Base-by-base conservation (phyloP, 2,329 filamentous ascomycete genomes). In the Verticillium isaacii region DNA sequence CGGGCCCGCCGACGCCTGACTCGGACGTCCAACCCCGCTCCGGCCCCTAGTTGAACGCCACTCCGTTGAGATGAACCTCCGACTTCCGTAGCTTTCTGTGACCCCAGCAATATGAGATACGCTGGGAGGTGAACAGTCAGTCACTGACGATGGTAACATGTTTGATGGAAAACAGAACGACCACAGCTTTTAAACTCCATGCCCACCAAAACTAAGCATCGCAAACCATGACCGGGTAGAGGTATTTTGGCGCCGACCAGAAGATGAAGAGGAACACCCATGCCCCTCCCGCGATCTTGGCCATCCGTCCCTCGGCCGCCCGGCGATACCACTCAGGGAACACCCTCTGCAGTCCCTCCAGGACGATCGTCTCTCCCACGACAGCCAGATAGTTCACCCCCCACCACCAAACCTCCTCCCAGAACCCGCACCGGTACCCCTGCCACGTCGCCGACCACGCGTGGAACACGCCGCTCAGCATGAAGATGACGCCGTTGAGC, bases 401-500 rank as follows among this genome's bases (percentile, higher is more conserved):
- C 63, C 63, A 66, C 63, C 56, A 54, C 37, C 32, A 36, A 2
- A 66, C 5, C 57, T 66, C 64, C 56, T 17, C 19, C 57, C 60
- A 58, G 37, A 55, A 64, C 11, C 34, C 54, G 41, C 64, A 66
- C 7, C 9, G 12, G 17, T 59, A 14, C 9, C 64, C 64, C 3
- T 32, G 29, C 19, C 61, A 29, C n/a, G 37, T 25, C 17, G 60
- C 56, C 8, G 61, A 58, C n/a, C 36, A 19, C 1, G 54, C 64
- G 39, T 66, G 64, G 5, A 66, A 60, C 7, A 61, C 8, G 1
- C 56, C 63, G 52, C 64, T 65, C 25, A 63, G 29, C 32, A 37
- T 32, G 37, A 66, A 66, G 11, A 66, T 52, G 14, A 64, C 32
- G 5, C 59, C 59, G n/a, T 64, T 64, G n/a, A 66, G 52, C 15